Evolutionary conservation across 2,329 filamentous ascomycete genomes (phyloP).

Genomic region (Colletotrichum filicis): DNA sequence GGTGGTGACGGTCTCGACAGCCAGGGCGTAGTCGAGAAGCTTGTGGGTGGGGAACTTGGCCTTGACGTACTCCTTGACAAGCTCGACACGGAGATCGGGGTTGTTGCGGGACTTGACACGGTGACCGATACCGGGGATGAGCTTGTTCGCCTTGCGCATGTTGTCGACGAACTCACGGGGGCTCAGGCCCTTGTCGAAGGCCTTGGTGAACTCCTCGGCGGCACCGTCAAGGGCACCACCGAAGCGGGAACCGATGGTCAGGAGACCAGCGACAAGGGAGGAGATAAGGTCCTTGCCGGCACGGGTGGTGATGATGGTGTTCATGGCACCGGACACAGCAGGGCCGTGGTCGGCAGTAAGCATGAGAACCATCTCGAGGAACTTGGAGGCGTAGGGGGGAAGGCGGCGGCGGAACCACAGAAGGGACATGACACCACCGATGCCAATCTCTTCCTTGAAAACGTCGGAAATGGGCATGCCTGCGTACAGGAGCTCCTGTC

Average conservation of each 20-base stretch:
- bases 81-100: slow-evolving; percentile 98
- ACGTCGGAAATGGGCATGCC: slow-evolving; percentile 99
- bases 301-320: slow-evolving; percentile 99
- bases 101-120: slow-evolving; percentile 99
- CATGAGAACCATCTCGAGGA: slow-evolving; percentile 99
- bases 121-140: slow-evolving; percentile 99
- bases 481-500: slow-evolving; percentile 97
- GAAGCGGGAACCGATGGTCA: slow-evolving; percentile 98
- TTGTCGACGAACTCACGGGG: slow-evolving; percentile 98
- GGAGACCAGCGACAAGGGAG: slow-evolving; percentile 92
- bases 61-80: slow-evolving; percentile 98
- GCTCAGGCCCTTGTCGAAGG: slow-evolving; percentile 97
- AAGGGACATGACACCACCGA: slow-evolving; percentile 99
- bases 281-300: slow-evolving; percentile 98
- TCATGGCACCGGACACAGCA: slow-evolving; percentile 99
- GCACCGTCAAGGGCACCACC: slow-evolving; percentile 98
- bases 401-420: slow-evolving; percentile 99
- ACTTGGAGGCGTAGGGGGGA: slow-evolving; percentile 95
- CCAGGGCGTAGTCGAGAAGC: slow-evolving; percentile 97
- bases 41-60: slow-evolving; percentile 98
- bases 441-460: slow-evolving; percentile 98
- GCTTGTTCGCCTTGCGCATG: slow-evolving; percentile 99
- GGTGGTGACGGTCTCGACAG: slow-evolving; percentile 97
- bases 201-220: slow-evolving; percentile 97
- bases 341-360: slow-evolving; percentile 99